Evolutionary conservation across 192 early-diverging fungal genomes (phyloP), one percentile per base, ranked within the genome.

Genomic region (Blastocladiella britannica): DNA sequence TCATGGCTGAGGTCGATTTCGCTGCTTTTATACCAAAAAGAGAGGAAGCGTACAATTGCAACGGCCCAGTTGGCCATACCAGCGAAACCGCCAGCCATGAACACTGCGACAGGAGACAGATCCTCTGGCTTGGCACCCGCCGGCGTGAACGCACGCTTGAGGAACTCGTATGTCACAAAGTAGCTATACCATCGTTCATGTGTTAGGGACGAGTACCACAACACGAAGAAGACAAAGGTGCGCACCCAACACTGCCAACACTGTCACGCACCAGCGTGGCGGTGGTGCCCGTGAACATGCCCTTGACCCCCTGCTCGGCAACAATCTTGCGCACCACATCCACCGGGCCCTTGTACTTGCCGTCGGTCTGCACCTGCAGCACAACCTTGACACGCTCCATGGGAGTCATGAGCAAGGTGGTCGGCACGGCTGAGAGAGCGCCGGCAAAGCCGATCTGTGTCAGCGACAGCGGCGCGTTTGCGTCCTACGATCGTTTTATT

Each of bases 31-130:
- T 9, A 1, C 18, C 51, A 25, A 0, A 6, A 59, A 3, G 5
- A 4, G 24, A 30, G n/a, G 23, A 55, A 3, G 58, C 65, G 24
- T 59, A 70, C 68, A 67, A 88, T 91, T 29, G 86, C 86, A 71
- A 91, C 87, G 53, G 80, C 76, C 94, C 94, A 98, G 89, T 91
- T 98, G 60, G 88, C 86, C 65, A 97, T 88, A 70, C 91, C 91
- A 59, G 94, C 91, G 74, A 93, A 87, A 75, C 93, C 94, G 69
- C 94, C 94, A 52, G 94, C 87, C 58, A 91, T 87, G 51, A 98
- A 67, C 53, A 89, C 81, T 20, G 91, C 78, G n/a, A 80, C 72
- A 23, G 83, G 71, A 53, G 80, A 85, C 58, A 95, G 70, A 25
- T 87, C 75, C 64, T 82, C 74, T 59, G 86, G 78, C 55, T 74